A percentile compares a stretch with the other conserved stretches of the same genome.
Evolutionary conservation across 345 rosid species (phyloP).

Genomic region (Conringia planisiliqua): DNA sequence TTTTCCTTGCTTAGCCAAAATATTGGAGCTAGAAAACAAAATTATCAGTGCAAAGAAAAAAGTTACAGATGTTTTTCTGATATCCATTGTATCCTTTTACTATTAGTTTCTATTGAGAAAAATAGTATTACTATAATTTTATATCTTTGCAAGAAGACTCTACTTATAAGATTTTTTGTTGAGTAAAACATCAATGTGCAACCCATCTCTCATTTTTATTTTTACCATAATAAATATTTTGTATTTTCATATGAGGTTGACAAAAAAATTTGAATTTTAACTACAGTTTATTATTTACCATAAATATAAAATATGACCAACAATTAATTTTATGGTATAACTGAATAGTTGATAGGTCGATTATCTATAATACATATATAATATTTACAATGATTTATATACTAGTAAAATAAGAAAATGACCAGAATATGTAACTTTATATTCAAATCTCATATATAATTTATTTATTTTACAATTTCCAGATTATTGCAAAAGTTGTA

Average conservation of each 20-base stretch:
- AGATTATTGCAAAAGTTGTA: too few relatives aligned
- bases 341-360: not conserved
- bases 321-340: not conserved
- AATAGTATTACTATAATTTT: not conserved
- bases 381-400: too few relatives aligned
- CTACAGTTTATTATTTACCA: not conserved
- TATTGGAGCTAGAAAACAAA: not conserved
- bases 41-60: not conserved
- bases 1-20: not conserved
- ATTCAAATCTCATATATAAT: too few relatives aligned
- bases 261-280: not conserved
- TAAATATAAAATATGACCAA: not conserved
- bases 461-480: too few relatives aligned
- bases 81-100: not conserved
- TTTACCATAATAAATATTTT: not conserved
- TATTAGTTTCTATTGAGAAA: not conserved
- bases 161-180: not conserved
- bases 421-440: too few relatives aligned
- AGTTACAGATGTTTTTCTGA: not conserved
- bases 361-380: too few relatives aligned
- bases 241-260: too few relatives aligned
- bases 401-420: too few relatives aligned
- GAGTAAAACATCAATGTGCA: not conserved
- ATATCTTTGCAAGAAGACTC: not conserved
- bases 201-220: not conserved